These are phyloP conservation scores for Ricinus communis DNA, from an alignment of 345 rosid genomes.

Conservation along the genomic window DNA sequence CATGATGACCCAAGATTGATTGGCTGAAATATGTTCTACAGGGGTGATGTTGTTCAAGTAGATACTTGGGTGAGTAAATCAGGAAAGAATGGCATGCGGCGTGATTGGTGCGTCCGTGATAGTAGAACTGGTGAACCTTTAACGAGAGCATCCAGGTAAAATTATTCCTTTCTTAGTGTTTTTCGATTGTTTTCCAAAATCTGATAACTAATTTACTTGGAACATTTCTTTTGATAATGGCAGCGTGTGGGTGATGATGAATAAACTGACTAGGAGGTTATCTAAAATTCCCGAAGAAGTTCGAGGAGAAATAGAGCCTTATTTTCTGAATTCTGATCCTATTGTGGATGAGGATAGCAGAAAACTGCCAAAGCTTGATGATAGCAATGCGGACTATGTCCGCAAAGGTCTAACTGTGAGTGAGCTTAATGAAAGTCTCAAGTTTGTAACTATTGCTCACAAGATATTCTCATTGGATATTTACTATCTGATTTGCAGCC, in stretches of 20 bases:
- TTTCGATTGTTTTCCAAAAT: not conserved
- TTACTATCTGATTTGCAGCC: conserved; percentile 55
- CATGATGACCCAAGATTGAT: not conserved
- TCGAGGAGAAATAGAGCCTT: conserved; percentile 78
- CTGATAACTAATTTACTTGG: not conserved
- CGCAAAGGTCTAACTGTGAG: conserved; percentile 85
- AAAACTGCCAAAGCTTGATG: conserved; percentile 84
- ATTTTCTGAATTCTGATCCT: conserved; percentile 68
- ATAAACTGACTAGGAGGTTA: conserved; percentile 85
- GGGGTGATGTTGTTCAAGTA: conserved; percentile 94
- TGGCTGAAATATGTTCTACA: conserved; percentile 24
- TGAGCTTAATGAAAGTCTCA: not conserved
- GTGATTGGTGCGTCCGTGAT: conserved; percentile 89
- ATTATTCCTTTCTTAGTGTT: not conserved
- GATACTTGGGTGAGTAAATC: conserved; percentile 90
- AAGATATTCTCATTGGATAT: not conserved
- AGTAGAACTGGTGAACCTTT: conserved; percentile 69
- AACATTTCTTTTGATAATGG: conserved; percentile 24
- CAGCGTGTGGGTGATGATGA: conserved; percentile 99
- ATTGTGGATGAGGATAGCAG: conserved; percentile 77
- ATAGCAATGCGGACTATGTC: conserved; percentile 66
- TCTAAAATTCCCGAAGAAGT: conserved; percentile 94
- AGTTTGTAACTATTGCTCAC: not conserved
- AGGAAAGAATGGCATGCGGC: conserved; percentile 95
- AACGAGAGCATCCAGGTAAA: conserved; percentile 88